phyloP scores from a whole-genome alignment of 1,284 basidiomycete genomes.

The Ceratobasidium sp. region DNA sequence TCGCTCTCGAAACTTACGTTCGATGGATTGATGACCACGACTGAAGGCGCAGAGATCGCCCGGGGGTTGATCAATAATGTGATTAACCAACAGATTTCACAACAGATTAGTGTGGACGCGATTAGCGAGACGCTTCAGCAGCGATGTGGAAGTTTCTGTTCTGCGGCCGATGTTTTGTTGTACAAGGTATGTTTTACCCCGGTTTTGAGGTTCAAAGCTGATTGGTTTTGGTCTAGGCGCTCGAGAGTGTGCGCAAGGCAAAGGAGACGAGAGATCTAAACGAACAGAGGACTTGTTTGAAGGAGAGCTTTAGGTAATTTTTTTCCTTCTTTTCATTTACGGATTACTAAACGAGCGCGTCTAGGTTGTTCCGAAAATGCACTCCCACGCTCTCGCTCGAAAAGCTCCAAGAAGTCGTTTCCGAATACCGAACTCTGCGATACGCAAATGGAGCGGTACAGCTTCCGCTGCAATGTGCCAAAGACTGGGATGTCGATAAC shows the following conservation, averaged over 20 bases:
- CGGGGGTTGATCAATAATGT: slow-evolving; percentile 90
- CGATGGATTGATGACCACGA: slow-evolving; percentile 80
- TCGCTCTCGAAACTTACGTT: slow-evolving; percentile 74
- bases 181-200: slow-evolving; percentile 72
- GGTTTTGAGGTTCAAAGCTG: background rate
- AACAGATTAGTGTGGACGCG: slow-evolving; percentile 94
- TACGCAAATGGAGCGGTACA: slow-evolving; percentile 87
- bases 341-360: slow-evolving; percentile 17
- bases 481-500: slow-evolving; percentile 76
- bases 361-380: slow-evolving; percentile 84
- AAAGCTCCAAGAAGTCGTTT: slow-evolving; percentile 81
- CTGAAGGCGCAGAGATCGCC: slow-evolving; percentile 81
- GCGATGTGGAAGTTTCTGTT: slow-evolving; percentile 96
- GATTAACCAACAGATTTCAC: slow-evolving; percentile 96
- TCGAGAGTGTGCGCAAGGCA: slow-evolving; percentile 90
- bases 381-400: slow-evolving; percentile 83
- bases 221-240: slow-evolving; percentile 63
- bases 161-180: slow-evolving; percentile 95
- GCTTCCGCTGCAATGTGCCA: slow-evolving; percentile 84
- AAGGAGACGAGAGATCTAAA: slow-evolving; percentile 79
- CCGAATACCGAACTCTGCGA: slow-evolving; percentile 82
- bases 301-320: slow-evolving; percentile 56
- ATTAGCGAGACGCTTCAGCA: slow-evolving; percentile 93
- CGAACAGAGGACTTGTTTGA: slow-evolving; percentile 77
- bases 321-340: slow-evolving; percentile 32